Evolutionary conservation across 441 rosid species (phyloP).

Genomic region (Biscutella auriculata): DNA sequence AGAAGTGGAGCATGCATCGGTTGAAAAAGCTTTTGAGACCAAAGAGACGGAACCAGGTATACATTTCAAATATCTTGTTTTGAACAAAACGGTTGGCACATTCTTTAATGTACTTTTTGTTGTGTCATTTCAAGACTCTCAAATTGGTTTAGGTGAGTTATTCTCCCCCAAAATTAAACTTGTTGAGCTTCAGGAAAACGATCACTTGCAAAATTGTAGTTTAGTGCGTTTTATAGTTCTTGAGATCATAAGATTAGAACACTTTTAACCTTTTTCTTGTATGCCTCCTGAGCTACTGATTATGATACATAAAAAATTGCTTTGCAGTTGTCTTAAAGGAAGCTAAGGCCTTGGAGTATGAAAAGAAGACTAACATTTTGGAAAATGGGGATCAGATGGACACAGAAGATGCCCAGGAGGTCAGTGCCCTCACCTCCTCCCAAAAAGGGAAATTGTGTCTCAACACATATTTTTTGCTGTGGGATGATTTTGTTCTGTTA

Average conservation of each 20-base stretch:
- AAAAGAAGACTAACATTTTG: conserved; percentile 24
- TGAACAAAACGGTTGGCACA: background rate
- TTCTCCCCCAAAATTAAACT: background rate
- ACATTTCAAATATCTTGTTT: conserved; percentile 1
- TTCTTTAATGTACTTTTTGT: background rate
- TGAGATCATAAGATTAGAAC: background rate
- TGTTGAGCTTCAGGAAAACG: background rate
- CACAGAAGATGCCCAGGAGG: conserved; percentile 48
- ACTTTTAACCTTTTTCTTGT: background rate
- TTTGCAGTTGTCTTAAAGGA: conserved; percentile 27
- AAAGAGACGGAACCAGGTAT: conserved; percentile 37
- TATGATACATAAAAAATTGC: conserved; percentile 27
- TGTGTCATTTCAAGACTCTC: conserved; percentile 8
- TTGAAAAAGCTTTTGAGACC: conserved; percentile 33
- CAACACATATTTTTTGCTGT: conserved; percentile 11
- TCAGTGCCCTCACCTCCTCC: conserved; percentile 19
- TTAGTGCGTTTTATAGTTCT: background rate
- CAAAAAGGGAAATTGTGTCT: conserved; percentile 14
- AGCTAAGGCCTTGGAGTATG: conserved; percentile 33
- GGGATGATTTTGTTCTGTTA: conserved; percentile 23
- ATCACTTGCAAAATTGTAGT: background rate
- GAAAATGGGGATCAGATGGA: conserved; percentile 38
- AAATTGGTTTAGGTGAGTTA: background rate
- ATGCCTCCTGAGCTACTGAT: conserved; percentile 15
- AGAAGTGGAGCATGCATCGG: conserved; percentile 34